Evolutionary conservation across 495 filamentous ascomycete genomes (phyloP).

Genomic region (Tuber umbilicatum): DNA sequence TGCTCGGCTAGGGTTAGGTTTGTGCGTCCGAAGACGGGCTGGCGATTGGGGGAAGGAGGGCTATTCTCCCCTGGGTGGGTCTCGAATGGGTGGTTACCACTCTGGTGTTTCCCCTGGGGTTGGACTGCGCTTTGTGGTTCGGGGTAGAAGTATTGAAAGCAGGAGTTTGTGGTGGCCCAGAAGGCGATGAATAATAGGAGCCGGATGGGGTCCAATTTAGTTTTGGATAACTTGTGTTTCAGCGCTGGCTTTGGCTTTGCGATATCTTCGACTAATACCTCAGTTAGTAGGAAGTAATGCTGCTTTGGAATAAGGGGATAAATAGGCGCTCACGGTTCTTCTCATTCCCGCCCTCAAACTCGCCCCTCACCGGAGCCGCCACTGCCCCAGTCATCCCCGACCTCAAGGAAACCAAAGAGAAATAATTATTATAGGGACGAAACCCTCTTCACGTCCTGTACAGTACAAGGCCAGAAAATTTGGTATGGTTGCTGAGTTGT

Average conservation of each 20-base stretch:
- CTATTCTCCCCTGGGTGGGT: not conserved
- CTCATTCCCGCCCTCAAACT: not conserved
- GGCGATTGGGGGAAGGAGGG: not conserved
- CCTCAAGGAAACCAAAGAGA: not conserved
- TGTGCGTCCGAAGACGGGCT: not conserved
- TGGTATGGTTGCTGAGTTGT: too few species aligned
- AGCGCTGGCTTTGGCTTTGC: not conserved
- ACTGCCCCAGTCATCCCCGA: not conserved
- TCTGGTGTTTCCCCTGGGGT: not conserved
- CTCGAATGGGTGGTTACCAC: not conserved
- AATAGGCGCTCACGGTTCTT: not conserved
- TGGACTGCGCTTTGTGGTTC: not conserved
- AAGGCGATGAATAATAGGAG: not conserved
- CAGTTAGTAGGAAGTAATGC: not conserved
- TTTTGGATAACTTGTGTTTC: not conserved
- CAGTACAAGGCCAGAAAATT: too few species aligned
- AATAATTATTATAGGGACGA: too few species aligned
- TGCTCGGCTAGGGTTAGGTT: slow-evolving; percentile 14
- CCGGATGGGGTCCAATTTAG: not conserved
- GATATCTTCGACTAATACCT: not conserved
- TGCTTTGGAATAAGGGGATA: not conserved
- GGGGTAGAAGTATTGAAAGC: not conserved
- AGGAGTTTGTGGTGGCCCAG: not conserved
- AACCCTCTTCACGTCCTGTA: too few species aligned
- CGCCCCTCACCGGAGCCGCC: not conserved